phyloP scores from a whole-genome alignment of 768 basidiomycete genomes.

The Termitomyces sp. region DNA sequence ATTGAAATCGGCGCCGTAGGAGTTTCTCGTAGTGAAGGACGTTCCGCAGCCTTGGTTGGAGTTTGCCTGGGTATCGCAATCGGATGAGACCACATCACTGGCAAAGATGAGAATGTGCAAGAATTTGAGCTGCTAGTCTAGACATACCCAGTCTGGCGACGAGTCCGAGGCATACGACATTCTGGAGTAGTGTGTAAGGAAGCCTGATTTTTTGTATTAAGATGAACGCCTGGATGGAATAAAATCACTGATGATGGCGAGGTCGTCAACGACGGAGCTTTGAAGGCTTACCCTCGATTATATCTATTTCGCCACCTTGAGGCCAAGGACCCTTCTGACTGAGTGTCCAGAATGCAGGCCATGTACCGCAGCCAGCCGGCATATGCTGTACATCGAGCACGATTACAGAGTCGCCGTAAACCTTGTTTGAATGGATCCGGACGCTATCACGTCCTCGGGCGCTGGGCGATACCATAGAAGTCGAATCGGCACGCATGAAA shows the following conservation, averaged over 20 bases:
- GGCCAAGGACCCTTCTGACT: slow-evolving; percentile 56
- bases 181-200: slow-evolving; percentile 51
- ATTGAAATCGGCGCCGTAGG: slow-evolving; percentile 51
- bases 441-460: slow-evolving; percentile 55
- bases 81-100: slow-evolving; percentile 36
- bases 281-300: slow-evolving; percentile 49
- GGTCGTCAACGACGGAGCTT: neutral
- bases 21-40: slow-evolving; percentile 30
- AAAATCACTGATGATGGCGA: neutral
- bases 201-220: slow-evolving; percentile 38
- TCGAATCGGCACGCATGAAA: slow-evolving; percentile 54
- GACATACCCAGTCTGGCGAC: slow-evolving; percentile 46
- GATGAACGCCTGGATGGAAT: slow-evolving; percentile 51
- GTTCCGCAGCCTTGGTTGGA: slow-evolving; percentile 65
- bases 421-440: slow-evolving; percentile 43
- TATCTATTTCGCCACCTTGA: slow-evolving; percentile 56
- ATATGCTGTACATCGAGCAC: slow-evolving; percentile 57
- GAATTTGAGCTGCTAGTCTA: neutral
- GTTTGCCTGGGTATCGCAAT: slow-evolving; percentile 49
- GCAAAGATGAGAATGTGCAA: neutral
- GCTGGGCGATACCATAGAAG: slow-evolving; percentile 28
- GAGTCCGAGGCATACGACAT: slow-evolving; percentile 41
- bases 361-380: slow-evolving; percentile 56
- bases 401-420: slow-evolving; percentile 43
- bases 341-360: slow-evolving; percentile 65